Percentiles rank a stretch among this genome's conserved stretches.
Conservation (phyloP, 805 yeast species). For the Cyberlindnera japonica region DNA sequence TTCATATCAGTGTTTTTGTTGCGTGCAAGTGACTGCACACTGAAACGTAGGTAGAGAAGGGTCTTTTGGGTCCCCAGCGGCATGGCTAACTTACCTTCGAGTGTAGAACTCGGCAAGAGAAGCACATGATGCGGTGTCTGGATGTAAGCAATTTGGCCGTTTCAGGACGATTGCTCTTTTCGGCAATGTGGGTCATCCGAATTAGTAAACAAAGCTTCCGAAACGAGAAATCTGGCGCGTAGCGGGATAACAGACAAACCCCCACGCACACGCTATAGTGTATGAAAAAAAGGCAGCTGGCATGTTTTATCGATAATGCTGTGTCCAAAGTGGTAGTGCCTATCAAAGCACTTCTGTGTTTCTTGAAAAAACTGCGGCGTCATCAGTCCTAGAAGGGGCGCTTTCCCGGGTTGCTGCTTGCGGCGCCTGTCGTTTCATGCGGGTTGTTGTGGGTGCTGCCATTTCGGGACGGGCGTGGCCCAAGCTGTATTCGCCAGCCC, state of each 20-base stretch:
- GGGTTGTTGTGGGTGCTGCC: slow-evolving; percentile 8
- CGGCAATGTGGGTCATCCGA: slow-evolving; percentile 7
- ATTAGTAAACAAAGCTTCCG: slow-evolving; percentile 18
- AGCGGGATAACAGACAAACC: not conserved
- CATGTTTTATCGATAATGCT: too few relatives aligned
- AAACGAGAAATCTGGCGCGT: slow-evolving; percentile 13
- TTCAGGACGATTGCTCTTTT: slow-evolving; percentile 13
- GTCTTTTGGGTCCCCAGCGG: too few relatives aligned
- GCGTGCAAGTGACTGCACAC: too few relatives aligned
- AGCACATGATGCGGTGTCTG: slow-evolving; percentile 6
- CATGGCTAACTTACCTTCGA: too few relatives aligned
- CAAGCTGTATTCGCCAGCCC: slow-evolving; percentile 2
- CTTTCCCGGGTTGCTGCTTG: slow-evolving; percentile 9
- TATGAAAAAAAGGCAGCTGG: too few relatives aligned
- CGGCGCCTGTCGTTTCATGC: slow-evolving; percentile 12
- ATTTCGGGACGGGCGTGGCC: slow-evolving; percentile 7
- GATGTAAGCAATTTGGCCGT: slow-evolving; percentile 16
- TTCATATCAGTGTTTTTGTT: too few relatives aligned
- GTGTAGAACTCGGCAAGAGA: slow-evolving; percentile 11
- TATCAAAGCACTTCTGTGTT: not conserved
- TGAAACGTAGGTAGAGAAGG: too few relatives aligned
- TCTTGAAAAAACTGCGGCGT: not conserved
- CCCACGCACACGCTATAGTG: too few relatives aligned
- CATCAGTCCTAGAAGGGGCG: not conserved
- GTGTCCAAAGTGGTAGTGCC: too few relatives aligned